phyloP scores from a whole-genome alignment of 163 green algal genomes.

The Smithsoniella earleae region DNA sequence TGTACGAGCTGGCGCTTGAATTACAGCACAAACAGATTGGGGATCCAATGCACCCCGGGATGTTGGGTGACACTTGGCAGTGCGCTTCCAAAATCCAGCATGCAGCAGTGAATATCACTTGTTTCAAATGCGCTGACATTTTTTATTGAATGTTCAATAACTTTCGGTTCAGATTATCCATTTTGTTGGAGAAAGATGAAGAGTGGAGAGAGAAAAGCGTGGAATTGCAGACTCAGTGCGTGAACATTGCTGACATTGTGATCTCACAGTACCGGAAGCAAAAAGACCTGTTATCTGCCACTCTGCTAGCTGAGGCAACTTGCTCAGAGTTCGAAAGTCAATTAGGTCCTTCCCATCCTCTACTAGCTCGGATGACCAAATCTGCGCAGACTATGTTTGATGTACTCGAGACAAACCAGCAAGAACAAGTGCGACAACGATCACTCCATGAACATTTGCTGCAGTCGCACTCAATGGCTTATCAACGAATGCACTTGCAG shows the following conservation, averaged over 20 bases:
- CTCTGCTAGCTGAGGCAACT: conserved; percentile 2
- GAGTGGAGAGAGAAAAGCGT: neutral
- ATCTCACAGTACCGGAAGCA: neutral
- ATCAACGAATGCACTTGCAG: neutral
- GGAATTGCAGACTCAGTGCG: neutral
- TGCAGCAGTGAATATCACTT: no score
- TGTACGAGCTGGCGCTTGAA: neutral
- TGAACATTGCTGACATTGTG: neutral
- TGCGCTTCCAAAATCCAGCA: neutral
- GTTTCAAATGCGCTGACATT: no score
- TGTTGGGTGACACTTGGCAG: conserved; percentile 14
- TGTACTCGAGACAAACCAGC: neutral
- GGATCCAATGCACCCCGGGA: neutral
- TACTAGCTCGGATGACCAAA: neutral
- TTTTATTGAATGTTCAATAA: neutral
- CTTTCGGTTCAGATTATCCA: neutral
- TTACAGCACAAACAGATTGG: neutral
- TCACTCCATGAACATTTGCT: no score
- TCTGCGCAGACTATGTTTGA: conserved; percentile 12
- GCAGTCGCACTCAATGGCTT: no score
- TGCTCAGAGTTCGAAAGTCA: neutral
- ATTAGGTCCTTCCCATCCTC: neutral
- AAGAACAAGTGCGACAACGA: conserved; percentile 22
- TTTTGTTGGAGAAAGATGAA: conserved; percentile 14
- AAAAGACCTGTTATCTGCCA: neutral